Base-by-base conservation (phyloP, 2,329 filamentous ascomycete genomes). In the Cladosporium sp. region DNA sequence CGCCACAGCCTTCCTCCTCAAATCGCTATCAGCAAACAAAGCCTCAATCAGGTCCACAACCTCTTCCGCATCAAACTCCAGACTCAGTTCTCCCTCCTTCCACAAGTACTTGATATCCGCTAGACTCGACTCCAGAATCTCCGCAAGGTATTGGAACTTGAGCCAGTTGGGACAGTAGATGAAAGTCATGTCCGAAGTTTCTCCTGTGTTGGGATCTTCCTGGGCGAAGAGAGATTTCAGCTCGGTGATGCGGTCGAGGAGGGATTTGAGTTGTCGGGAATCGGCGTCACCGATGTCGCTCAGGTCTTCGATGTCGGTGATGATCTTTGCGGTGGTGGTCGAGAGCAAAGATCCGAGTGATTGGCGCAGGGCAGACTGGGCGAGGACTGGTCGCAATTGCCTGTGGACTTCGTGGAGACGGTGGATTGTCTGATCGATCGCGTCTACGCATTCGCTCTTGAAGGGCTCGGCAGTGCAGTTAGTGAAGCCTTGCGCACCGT, bases 21-120 rank as follows among this genome's bases (percentile, higher is more conserved):
- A 80, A 41, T 86, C 83, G 69, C 84, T 87, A 70, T 89, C 87
- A 21, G 87, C 86, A 75, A 90, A 90, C 41, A 90, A 75, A 21
- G 87, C 87, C 75, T 87, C 82, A 60, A 90, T 86, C 74, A 90
- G 72, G 71, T 89, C 87, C 15, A 88, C 80, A 10, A 90, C 83
- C 73, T 90, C 87, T 38, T 87, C 86, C 2, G 80, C 79, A 28
- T 82, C 82, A 77, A 89, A 89, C 72, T 89, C 87, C 65, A 88
- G 74, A 67, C 83, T 84, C 71, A 90, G 72, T 74, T 87, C 87
- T n/a, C 86, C 86, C 70, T 90, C 87, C 2, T 81, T 82, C 87
- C 87, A 90, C 52, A 89, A 74, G 68, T 85, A 89, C 71, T 85
- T 88, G 77, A 90, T 89, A 71, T 90, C 87, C 24, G 85, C 87